A percentile compares a stretch with the other conserved stretches of the same genome.
Conservation (phyloP, 73 alveolate genomes). For the Blepharisma japonicum region DNA sequence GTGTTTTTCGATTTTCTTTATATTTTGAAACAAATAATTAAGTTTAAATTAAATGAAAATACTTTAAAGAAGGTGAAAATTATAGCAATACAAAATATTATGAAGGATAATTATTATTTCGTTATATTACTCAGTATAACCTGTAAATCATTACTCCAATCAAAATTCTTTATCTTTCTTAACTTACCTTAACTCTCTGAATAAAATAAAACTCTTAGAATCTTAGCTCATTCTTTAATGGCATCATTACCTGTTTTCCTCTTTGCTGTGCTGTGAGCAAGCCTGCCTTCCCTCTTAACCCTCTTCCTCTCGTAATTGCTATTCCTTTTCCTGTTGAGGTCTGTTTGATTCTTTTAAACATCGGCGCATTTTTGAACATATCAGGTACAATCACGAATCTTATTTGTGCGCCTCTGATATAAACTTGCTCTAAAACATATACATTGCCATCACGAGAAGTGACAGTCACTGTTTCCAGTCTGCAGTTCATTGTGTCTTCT, state of each 20-base stretch:
- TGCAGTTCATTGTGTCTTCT: slow-evolving; percentile 96
- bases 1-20: too few relatives aligned
- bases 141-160: too few relatives aligned
- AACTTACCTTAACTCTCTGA: too few relatives aligned
- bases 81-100: too few relatives aligned
- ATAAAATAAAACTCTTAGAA: neutral
- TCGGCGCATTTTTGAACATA: slow-evolving; percentile 96
- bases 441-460: slow-evolving; percentile 91
- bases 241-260: slow-evolving; percentile 23
- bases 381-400: slow-evolving; percentile 96
- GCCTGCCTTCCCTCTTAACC: slow-evolving; percentile 48
- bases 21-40: too few relatives aligned
- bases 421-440: slow-evolving; percentile 80
- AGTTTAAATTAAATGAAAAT: too few relatives aligned
- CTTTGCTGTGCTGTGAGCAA: slow-evolving; percentile 25
- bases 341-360: slow-evolving; percentile 92
- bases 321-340: slow-evolving; percentile 81
- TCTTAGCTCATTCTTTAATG: slow-evolving; percentile 24
- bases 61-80: too few relatives aligned
- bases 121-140: too few relatives aligned
- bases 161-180: too few relatives aligned
- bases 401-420: slow-evolving; percentile 94
- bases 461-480: slow-evolving; percentile 93
- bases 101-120: too few relatives aligned
- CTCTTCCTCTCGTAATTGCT: slow-evolving; percentile 54